Evolutionary conservation across 345 rosid species (phyloP), one percentile per base, ranked within the genome.

Genomic region (Bretschneidera sinensis): DNA sequence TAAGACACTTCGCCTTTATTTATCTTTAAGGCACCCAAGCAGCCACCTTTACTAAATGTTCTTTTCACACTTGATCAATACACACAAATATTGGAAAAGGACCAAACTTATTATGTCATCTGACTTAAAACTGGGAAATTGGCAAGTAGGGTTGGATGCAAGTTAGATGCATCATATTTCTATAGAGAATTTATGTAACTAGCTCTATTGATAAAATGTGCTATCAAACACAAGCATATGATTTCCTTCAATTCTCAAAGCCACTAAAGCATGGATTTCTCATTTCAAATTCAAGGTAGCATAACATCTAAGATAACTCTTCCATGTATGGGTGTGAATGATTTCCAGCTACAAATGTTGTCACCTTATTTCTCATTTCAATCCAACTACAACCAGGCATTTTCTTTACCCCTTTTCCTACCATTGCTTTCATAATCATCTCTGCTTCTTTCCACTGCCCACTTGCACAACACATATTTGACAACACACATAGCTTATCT

Each of bases 341-440:
- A 33, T 74, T 66, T 28, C 91, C 89, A 0, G 87, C 85, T 9
- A 81, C 75, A 64, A 87, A 87, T 47, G 64, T 65, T 1, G 71
- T 70, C 49, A 87, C 76, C 13, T 62, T 33, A 50, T 82, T 81
- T 56, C 67, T 74, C 72, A 87, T 81, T 72, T 85, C 85, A 39
- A 87, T 82, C 97, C 97, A 87, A 22, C 97, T 87, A 68, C 89
- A 90, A 25, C 92, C 95, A 10, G 87, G 90, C 57, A 28, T 70
- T 75, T 89, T 89, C 74, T 73, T 83, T 57, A 89, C 39, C 33
- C 97, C 92, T 74, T 75, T 66, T 54, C 73, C 74, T 16, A 17
- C 58, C 88, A 87, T 85, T 50, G 68, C 75, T 78, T 73, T 76
- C 71, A 90, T 82, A n/a, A 85, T 73, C 48, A 52, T 77, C 78